Percentiles rank a stretch among this genome's conserved stretches.
phyloP scores from a whole-genome alignment of 805 yeast species.

The Myxozyma neglecta region DNA sequence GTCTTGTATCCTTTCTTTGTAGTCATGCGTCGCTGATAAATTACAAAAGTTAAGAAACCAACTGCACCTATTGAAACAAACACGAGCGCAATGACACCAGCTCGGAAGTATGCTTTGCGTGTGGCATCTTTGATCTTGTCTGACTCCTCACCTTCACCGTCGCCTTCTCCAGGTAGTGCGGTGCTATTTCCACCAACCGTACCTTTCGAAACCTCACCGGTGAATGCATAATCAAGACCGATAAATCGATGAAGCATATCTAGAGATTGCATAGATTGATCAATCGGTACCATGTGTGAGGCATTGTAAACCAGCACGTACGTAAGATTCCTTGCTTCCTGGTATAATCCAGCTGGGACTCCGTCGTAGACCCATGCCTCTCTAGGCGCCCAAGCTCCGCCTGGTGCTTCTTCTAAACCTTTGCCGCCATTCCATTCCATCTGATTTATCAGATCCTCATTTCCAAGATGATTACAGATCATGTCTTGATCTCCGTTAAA shows the following conservation, averaged over 20 bases:
- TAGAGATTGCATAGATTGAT: constrained; percentile 65
- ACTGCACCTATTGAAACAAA: constrained; percentile 37
- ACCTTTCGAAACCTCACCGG: constrained; percentile 20
- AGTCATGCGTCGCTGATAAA: constrained; percentile 22
- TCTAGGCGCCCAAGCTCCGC: constrained; percentile 33
- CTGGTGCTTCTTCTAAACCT: constrained; percentile 39
- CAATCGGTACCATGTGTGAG: constrained; percentile 94
- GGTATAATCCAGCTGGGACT: constrained; percentile 46
- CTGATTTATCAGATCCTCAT: constrained; percentile 61
- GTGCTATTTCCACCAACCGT: constrained; percentile 19
- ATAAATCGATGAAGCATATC: constrained; percentile 60
- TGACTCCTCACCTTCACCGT: constrained; percentile 24
- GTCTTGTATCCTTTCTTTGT: constrained; percentile 25
- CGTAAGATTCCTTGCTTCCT: constrained; percentile 70
- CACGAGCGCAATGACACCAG: constrained; percentile 43
- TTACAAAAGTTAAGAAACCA: constrained; percentile 24
- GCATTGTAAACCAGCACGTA: constrained; percentile 71
- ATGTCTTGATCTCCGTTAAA: constrained; percentile 88
- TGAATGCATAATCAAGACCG: constrained; percentile 19
- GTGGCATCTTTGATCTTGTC: constrained; percentile 40
- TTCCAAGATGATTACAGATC: constrained; percentile 81
- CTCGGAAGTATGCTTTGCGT: constrained; percentile 42
- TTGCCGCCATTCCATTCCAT: constrained; percentile 62
- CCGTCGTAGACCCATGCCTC: constrained; percentile 51
- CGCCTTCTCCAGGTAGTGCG: background rate